Conservation (phyloP, 371 early-diverging fungal species). For the Gilbertella persicaria region DNA sequence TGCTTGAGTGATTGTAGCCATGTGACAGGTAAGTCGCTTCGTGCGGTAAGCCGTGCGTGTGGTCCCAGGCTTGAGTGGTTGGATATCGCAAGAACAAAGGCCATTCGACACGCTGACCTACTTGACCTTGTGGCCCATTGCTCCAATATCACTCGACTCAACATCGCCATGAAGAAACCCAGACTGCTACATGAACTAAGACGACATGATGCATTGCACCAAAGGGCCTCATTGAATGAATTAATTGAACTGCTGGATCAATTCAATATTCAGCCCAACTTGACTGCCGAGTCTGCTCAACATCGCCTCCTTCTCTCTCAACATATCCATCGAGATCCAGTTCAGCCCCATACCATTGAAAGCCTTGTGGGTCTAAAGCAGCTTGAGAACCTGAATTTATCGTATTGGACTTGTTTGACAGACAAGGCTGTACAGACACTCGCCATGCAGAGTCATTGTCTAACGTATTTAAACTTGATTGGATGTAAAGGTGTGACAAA, state of each 20-base stretch:
- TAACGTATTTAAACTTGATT: slow-evolving; percentile 22
- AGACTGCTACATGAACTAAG: slow-evolving; percentile 12
- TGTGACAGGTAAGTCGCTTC: slow-evolving; percentile 25
- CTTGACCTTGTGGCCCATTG: slow-evolving; percentile 17
- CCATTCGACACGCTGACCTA: slow-evolving; percentile 23
- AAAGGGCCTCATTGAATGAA: slow-evolving; percentile 19
- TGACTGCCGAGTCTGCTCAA: slow-evolving; percentile 18
- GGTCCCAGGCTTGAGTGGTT: slow-evolving; percentile 25
- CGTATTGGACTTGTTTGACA: slow-evolving; percentile 27
- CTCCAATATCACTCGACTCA: slow-evolving; percentile 26
- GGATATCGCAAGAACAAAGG: slow-evolving; percentile 26
- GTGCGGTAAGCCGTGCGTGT: slow-evolving; percentile 22
- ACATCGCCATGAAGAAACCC: slow-evolving; percentile 22
- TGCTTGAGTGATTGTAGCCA: slow-evolving; percentile 30
- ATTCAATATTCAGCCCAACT: slow-evolving; percentile 15
- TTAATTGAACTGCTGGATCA: slow-evolving; percentile 20
- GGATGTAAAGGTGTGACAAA: slow-evolving; percentile 29
- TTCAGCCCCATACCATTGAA: slow-evolving; percentile 22
- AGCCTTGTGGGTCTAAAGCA: slow-evolving; percentile 19
- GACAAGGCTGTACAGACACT: slow-evolving; percentile 20
- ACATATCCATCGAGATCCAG: slow-evolving; percentile 12
- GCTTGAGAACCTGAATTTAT: slow-evolving; percentile 24
- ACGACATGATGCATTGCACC: slow-evolving; percentile 2
- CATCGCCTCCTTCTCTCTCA: slow-evolving; percentile 11
- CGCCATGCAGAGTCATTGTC: slow-evolving; percentile 16